Conservation (phyloP, 495 filamentous ascomycete species). For the Neurospora sp. region DNA sequence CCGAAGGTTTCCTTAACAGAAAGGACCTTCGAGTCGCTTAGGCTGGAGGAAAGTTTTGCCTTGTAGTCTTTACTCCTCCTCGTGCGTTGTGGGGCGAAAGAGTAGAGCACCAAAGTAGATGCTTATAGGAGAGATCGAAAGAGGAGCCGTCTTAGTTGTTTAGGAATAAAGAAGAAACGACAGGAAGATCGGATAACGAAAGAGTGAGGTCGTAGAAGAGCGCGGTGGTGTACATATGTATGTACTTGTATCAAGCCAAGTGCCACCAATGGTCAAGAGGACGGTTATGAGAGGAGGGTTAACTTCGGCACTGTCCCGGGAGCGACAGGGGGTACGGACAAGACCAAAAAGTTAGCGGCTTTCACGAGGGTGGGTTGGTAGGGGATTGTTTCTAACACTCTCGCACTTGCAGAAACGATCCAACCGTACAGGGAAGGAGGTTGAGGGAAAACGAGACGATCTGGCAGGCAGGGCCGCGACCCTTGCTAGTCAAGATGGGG, state of each 20-base stretch:
- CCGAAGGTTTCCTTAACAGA: slow-evolving; percentile 11
- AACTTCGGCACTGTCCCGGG: slow-evolving; percentile 37
- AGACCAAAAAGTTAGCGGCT: slow-evolving; percentile 34
- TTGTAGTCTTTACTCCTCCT: background rate
- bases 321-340: slow-evolving; percentile 29
- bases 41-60: background rate
- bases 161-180: slow-evolving; percentile 7
- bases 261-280: slow-evolving; percentile 32
- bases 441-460: slow-evolving; percentile 35
- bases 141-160: background rate
- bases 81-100: background rate
- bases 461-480: slow-evolving; percentile 25
- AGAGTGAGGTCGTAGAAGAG: slow-evolving; percentile 18
- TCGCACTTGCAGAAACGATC: slow-evolving; percentile 38
- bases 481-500: slow-evolving; percentile 25
- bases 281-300: slow-evolving; percentile 33
- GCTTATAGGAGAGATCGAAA: background rate
- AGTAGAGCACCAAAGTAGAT: background rate
- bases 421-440: slow-evolving; percentile 47
- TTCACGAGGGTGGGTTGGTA: slow-evolving; percentile 31
- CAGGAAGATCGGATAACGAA: slow-evolving; percentile 30
- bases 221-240: slow-evolving; percentile 31
- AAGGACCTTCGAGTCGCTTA: slow-evolving; percentile 1
- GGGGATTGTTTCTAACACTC: slow-evolving; percentile 29
- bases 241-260: slow-evolving; percentile 41